phyloP scores from a whole-genome alignment of 1,284 basidiomycete genomes.

The Tilletia indica region DNA sequence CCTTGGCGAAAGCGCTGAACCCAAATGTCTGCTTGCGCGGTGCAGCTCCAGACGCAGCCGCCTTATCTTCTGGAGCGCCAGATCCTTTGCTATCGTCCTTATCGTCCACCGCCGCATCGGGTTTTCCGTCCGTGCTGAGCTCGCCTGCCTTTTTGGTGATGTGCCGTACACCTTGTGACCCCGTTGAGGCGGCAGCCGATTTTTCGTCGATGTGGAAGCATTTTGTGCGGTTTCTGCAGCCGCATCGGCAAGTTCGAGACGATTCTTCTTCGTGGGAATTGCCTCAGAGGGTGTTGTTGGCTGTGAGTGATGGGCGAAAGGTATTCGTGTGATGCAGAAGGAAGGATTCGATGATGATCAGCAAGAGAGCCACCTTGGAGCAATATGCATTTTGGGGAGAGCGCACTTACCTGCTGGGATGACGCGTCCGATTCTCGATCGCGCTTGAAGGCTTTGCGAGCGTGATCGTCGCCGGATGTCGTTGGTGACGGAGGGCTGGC shows the following conservation, averaged over 20 bases:
- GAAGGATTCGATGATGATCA: neutral
- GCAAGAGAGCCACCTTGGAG: neutral
- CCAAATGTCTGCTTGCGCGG: no score
- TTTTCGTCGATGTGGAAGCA: no score
- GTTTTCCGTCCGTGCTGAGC: slow-evolving; percentile 35
- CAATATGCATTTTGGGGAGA: neutral
- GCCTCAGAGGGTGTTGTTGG: slow-evolving; percentile 25
- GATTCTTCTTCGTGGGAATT: slow-evolving; percentile 46
- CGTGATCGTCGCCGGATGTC: slow-evolving; percentile 9
- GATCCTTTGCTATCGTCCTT: no score
- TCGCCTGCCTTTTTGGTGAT: slow-evolving; percentile 45
- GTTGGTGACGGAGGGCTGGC: neutral
- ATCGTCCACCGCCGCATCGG: no score
- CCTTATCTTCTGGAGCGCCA: no score
- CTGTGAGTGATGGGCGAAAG: neutral
- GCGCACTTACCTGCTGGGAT: neutral
- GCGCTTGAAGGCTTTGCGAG: slow-evolving; percentile 6
- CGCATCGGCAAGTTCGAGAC: slow-evolving; percentile 28
- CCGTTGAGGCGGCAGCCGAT: no score
- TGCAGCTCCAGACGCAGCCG: no score
- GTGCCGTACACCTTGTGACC: slow-evolving; percentile 41
- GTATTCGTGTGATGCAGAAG: neutral
- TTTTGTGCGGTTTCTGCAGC: neutral
- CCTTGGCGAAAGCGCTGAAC: no score
- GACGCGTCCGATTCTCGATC: slow-evolving; percentile 6